Percentiles rank a stretch among this genome's conserved stretches.
phyloP scores from a whole-genome alignment of 108 stramenopile genomes.

The Nitzschia putrida region DNA sequence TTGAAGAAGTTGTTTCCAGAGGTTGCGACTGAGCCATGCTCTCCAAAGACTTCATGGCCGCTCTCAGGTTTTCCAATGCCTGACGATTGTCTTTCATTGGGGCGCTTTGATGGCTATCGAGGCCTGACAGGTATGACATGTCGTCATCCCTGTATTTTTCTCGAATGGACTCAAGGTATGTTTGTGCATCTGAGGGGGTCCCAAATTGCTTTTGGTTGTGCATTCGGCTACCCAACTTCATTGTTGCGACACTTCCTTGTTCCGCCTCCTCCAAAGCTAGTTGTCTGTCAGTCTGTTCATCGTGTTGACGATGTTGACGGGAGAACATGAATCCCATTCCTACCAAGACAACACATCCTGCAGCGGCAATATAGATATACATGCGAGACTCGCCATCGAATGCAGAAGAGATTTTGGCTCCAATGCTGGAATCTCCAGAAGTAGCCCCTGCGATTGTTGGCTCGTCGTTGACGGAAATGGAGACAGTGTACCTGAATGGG shows the following conservation, averaged over 20 bases:
- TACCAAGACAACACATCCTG: no score
- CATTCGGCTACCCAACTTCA: neutral
- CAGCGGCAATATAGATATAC: no score
- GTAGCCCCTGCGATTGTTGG: conserved; percentile 11
- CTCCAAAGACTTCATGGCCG: neutral
- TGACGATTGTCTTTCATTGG: neutral
- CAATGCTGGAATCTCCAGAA: neutral
- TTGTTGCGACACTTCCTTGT: neutral
- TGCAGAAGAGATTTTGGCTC: no score
- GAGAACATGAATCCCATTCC: no score
- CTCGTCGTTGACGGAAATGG: conserved; percentile 9
- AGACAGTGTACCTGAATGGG: conserved; percentile 22
- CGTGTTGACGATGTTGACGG: no score
- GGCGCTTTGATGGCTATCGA: neutral
- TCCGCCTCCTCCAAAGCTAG: neutral
- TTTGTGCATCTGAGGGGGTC: neutral
- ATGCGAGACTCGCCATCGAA: no score
- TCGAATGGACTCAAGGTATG: conserved; percentile 19
- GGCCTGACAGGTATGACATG: neutral
- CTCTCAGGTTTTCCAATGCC: neutral
- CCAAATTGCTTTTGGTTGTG: neutral
- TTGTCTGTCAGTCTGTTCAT: neutral
- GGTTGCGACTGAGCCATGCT: neutral
- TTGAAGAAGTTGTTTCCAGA: neutral
- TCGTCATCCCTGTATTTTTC: conserved; percentile 11